A percentile compares a stretch with the other conserved stretches of the same genome.
Conservation (phyloP, 2,329 filamentous ascomycete genomes). For the Xylariaceae sp. region DNA sequence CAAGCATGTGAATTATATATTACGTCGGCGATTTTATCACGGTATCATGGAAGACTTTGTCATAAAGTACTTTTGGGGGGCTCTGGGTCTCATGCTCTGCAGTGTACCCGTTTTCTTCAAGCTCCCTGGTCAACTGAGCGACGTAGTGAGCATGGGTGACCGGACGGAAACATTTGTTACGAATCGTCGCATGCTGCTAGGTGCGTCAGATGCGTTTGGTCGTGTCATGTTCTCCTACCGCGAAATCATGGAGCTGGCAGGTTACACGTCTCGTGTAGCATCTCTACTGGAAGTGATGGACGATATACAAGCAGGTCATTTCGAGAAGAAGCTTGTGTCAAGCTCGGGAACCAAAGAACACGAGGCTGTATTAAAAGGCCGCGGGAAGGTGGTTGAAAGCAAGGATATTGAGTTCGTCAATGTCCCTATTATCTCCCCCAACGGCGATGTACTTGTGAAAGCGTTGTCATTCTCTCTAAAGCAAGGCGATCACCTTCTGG, state of each 20-base stretch:
- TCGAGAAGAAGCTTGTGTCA: conserved; percentile 95
- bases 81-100: conserved; percentile 87
- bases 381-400: conserved; percentile 83
- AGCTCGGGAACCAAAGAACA: conserved; percentile 84
- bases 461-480: conserved; percentile 86
- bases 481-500: conserved; percentile 87
- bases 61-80: conserved; percentile 99
- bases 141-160: conserved; percentile 68
- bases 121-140: conserved; percentile 71
- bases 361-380: conserved; percentile 78
- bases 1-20: conserved; percentile 97
- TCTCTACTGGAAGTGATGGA: conserved; percentile 92
- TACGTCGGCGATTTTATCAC: conserved; percentile 90
- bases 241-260: conserved; percentile 93
- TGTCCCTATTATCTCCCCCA: conserved; percentile 93
- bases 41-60: conserved; percentile 99
- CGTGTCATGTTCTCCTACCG: conserved; percentile 98
- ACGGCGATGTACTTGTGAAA: conserved; percentile 88
- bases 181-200: conserved; percentile 88
- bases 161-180: conserved; percentile 84
- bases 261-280: conserved; percentile 91
- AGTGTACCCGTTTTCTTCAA: conserved; percentile 96
- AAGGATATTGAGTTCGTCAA: conserved; percentile 50
- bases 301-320: conserved; percentile 86
- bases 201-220: conserved; percentile 93